Conservation (phyloP, 495 filamentous ascomycete species). For the Penicillium antarcticum region DNA sequence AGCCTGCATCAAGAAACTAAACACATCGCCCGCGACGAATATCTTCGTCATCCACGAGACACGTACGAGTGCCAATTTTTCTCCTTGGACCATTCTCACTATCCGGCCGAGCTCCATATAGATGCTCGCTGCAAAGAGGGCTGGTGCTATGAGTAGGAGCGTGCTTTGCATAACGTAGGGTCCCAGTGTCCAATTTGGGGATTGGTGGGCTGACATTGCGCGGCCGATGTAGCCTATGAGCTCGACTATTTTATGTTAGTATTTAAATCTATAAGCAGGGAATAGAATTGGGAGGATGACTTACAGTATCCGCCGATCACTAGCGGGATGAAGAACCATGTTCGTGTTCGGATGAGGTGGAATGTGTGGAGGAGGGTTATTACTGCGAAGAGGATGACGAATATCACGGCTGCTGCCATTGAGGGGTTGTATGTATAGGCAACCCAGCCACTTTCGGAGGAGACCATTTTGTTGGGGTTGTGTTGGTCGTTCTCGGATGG, state of each 20-base stretch:
- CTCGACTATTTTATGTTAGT: too few relatives aligned
- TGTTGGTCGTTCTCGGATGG: neutral
- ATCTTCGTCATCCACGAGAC: constrained; percentile 46
- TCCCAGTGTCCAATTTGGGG: constrained; percentile 20
- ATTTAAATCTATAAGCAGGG: too few relatives aligned
- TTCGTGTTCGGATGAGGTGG: constrained; percentile 33
- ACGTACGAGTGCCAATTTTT: constrained; percentile 35
- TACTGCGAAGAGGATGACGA: constrained; percentile 43
- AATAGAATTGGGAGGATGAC: too few relatives aligned
- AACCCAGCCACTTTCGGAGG: constrained; percentile 10
- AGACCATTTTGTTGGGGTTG: constrained; percentile 5
- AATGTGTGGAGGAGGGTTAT: constrained; percentile 37
- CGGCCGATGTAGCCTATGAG: constrained; percentile 37
- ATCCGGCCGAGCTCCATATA: constrained; percentile 55
- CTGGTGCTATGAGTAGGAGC: constrained; percentile 46
- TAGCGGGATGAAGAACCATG: constrained; percentile 55
- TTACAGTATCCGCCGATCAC: constrained; percentile 49
- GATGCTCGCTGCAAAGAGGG: constrained; percentile 51
- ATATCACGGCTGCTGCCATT: constrained; percentile 43
- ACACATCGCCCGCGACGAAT: constrained; percentile 34
- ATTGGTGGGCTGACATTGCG: constrained; percentile 25
- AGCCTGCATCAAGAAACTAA: constrained; percentile 39
- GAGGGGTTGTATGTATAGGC: constrained; percentile 51
- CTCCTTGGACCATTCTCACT: constrained; percentile 36
- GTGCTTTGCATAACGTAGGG: constrained; percentile 48